phyloP scores from a whole-genome alignment of 2,329 filamentous ascomycete species.

The Cercospora brassicicola region DNA sequence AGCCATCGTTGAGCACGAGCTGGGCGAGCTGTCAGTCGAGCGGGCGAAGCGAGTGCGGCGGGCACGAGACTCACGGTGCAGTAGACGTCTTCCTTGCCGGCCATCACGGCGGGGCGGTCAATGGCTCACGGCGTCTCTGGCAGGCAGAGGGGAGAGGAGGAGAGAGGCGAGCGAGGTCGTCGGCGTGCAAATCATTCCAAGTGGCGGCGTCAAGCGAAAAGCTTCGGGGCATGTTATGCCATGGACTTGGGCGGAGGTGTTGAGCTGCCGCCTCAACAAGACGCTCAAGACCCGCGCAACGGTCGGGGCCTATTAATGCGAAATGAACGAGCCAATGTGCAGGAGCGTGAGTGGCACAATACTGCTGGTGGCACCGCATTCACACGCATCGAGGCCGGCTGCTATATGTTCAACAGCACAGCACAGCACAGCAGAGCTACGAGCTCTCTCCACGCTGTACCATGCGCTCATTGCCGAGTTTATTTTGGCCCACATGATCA shows the following conservation, averaged over 20 bases:
- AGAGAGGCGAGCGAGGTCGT: background rate
- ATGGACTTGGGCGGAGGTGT: background rate
- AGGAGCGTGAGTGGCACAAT: background rate
- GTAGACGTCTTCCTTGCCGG: conserved; percentile 59
- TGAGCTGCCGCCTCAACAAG: conserved; percentile 2
- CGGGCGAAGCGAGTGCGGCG: background rate
- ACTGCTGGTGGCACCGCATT: background rate
- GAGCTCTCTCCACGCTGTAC: background rate
- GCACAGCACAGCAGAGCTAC: background rate
- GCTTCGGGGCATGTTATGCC: background rate
- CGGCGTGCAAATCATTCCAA: background rate
- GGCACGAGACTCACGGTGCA: conserved; percentile 57
- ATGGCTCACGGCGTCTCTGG: background rate
- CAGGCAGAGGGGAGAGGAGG: background rate
- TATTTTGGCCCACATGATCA: background rate
- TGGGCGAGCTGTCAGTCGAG: conserved; percentile 42
- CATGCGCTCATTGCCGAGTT: background rate
- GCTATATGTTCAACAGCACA: background rate
- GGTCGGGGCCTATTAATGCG: background rate
- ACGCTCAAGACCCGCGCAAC: background rate
- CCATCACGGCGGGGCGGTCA: conserved; percentile 17
- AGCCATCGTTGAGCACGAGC: conserved; percentile 89
- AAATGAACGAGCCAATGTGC: background rate
- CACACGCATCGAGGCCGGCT: background rate
- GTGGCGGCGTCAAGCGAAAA: background rate